Evolutionary conservation across 1,139 yeast genomes (phyloP), one percentile per base, ranked within the genome.

Genomic region (Suhomyces yuchorum): DNA sequence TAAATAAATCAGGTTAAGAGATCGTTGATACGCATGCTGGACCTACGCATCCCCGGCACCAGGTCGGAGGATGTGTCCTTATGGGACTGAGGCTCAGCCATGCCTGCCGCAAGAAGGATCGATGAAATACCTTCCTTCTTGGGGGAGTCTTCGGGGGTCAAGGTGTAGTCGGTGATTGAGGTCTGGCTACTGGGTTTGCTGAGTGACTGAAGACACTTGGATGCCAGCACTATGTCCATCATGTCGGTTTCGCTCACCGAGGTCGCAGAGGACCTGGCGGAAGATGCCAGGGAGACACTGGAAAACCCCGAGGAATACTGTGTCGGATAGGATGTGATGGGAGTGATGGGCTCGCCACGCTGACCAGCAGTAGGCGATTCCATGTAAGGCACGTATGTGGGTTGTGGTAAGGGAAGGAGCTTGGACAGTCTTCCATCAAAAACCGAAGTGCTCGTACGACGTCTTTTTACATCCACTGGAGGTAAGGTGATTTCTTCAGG

Each of bases 141-240:
- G 9, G 47, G 46, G 17, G 43, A 20, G 26, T 37, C 39, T 28
- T 26, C 38, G 14, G 46, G 40, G 8, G 35, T 24, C 17, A 37
- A 28, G 5, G 43, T 40, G 34, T 36, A 37, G 39, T 37, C 39
- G 15, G 32, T 24, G 8, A 18, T 19, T 5, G 30, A 38, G 22
- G 12, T 22, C n/a, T 14, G 44, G 24, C 32, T 42, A 14, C 35
- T 22, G 3, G 59, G 47, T 44, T 55, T 52, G 44, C 68, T 56
- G 44, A 73, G 58, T 18, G 68, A 62, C 54, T 72, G 76, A 24
- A 73, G 61, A 49, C 77, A 73, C 51, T 66, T 65, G 20, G 76
- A 71, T 4, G 78, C 78, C 53, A 68, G 70, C 14, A 73, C 68
- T 14, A 73, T 62, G 43, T 71, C 78, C 46, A 63, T 56, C 60